Evolutionary conservation across 1,284 basidiomycete species (phyloP), one percentile per base, ranked within the genome.

Genomic region (Ganoderma meredithae): DNA sequence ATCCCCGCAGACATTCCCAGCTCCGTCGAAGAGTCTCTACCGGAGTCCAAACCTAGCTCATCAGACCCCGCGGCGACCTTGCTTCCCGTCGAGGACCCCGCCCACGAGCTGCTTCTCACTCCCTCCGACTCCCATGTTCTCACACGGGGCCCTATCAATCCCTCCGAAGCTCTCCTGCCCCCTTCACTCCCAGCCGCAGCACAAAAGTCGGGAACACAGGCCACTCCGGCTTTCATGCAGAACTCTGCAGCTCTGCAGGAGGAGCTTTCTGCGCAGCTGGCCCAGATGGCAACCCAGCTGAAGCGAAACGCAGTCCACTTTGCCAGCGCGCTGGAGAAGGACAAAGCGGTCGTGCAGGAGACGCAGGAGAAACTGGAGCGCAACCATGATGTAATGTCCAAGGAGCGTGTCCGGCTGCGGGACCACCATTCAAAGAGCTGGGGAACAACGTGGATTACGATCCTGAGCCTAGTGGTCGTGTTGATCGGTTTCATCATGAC

Each of bases 241-340:
- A 86, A 88, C 69, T 88, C 90, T 12, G 84, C 81, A 19, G 84
- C 85, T 0, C 80, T 91, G 2, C 93, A 95, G 36, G 88, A 93
- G 69, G 88, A 92, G 52, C 86, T 95, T 55, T 86, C 91, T 0
- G 84, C 84, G 5, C 92, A 95, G 76, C 86, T 95, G 22, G 89
- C 90, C 0, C 80, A 86, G 53, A 95, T 95, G 93, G 91, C 93
- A 1, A 81, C 86, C 1, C 93, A 95, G 77, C 85, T 95, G 59
- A 90, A 90, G 74, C 84, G 85, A 31, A 95, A 95, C 72, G 88
- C 91, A 0, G 75, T 88, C 1, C 87, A 93, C 71, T 94, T 95
- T 75, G 86, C 89, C 3, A 83, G 84, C 2, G 82, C 88, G 15
- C 81, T 95, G 1, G 86, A 80, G 55, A 88, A 87, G 68, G 93